Evolutionary conservation across 2,329 filamentous ascomycete species (phyloP).

Genomic region (Trichophyton verrucosum): DNA sequence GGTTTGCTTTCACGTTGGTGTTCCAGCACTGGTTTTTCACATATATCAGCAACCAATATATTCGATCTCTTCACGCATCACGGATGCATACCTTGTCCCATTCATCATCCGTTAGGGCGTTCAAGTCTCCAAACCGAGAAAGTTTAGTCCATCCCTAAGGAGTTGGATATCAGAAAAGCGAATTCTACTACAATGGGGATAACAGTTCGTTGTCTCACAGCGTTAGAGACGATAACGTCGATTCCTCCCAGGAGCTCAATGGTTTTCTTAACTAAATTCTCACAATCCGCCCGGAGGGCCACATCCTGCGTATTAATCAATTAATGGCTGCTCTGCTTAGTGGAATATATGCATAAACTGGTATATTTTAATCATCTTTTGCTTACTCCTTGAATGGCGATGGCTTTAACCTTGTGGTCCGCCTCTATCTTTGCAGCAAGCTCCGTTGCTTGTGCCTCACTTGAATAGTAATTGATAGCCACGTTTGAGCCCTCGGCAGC

Average conservation of each 20-base stretch:
- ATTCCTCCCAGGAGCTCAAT: constrained; percentile 52
- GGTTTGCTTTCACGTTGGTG: constrained; percentile 48
- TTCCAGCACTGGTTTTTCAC: constrained; percentile 42
- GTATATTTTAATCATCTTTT: not conserved
- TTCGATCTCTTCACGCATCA: not conserved
- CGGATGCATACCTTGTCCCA: constrained; percentile 45
- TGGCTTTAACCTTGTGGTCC: constrained; percentile 40
- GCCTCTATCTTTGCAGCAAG: constrained; percentile 45
- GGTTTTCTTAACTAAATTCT: constrained; percentile 46
- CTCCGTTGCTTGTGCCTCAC: constrained; percentile 45
- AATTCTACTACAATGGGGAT: not conserved
- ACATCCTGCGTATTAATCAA: constrained; percentile 43
- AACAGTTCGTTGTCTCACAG: constrained; percentile 32
- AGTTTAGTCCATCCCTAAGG: constrained; percentile 50
- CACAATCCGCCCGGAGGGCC: constrained; percentile 46
- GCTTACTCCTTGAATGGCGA: constrained; percentile 49
- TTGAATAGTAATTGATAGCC: constrained; percentile 60
- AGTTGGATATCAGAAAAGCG: not conserved
- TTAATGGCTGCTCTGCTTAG: not conserved
- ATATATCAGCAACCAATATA: not conserved
- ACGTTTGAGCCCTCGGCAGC: constrained; percentile 56
- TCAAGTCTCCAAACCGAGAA: constrained; percentile 44
- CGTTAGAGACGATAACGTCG: constrained; percentile 69
- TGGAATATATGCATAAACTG: too few relatives aligned
- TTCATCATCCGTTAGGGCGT: constrained; percentile 47